Base-by-base conservation (phyloP, 164 flowering plant species). In the Vitis rotundifolia region DNA sequence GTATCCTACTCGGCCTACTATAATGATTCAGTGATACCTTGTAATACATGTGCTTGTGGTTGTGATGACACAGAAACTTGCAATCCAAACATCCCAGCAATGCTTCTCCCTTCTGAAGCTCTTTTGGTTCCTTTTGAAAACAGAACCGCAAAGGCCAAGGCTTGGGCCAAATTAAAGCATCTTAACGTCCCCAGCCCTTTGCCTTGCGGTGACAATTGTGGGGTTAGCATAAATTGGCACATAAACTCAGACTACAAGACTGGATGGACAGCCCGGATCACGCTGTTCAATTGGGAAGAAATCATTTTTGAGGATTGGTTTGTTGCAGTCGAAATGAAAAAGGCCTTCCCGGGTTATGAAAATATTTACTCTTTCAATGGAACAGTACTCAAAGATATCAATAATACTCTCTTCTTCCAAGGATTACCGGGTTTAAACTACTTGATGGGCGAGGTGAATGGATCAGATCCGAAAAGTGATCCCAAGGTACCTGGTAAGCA, bases 401-500 rank as follows among this genome's bases (percentile, higher is more conserved):
- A 83, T 67, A 77, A 89, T 54, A 90, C 92, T 61, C 81, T 94
- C 13, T 83, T 94, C 80, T 72, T 92, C 78, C 91, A 92, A 59
- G 98, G 98, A 0, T 37, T 86, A 18, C 71, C 63, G 1, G 91
- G 91, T 1, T 55, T 85, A 78, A 81, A 80, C 53, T 91, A 75
- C 68, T 69, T 92, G 58, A 63, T 89, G 37, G 94, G 79, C 3
- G 87, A 85, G 71, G 76, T 68, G 3, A 82, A 92, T 67, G 94
- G 92, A 15, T 48, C 89, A 2, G 69, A 87, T 44, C 94, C 94
- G 0, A 66, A 29, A 0, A 63, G 49, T 3, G 91, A 87, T 57
- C 92, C 89, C 2, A 68, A 75, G 19, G 88, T 92, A 11, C 98
- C 97, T 0, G 97, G 98, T 15, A 88, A 87, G 76, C 92, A 87